phyloP scores from a whole-genome alignment of 2,329 filamentous ascomycete species.

The Fusarium floridanum region DNA sequence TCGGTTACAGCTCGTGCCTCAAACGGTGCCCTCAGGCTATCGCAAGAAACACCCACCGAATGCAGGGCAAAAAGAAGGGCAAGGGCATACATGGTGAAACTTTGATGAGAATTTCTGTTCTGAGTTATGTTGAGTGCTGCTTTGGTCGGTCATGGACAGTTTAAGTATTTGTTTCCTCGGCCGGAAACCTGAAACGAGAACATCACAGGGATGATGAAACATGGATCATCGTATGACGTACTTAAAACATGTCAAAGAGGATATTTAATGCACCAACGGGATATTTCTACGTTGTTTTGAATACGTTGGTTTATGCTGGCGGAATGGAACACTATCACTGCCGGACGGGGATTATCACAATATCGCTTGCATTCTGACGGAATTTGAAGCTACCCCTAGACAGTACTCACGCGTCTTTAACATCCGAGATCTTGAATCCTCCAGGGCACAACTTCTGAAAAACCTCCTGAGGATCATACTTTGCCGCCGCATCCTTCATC shows the following conservation, averaged over 20 bases:
- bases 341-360: neutral
- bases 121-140: neutral
- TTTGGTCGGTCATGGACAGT: neutral
- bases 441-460: conserved; percentile 44
- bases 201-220: conserved; percentile 23
- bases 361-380: neutral
- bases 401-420: conserved; percentile 20
- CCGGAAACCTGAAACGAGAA: neutral
- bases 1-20: conserved; percentile 25
- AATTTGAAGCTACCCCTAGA: neutral
- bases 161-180: conserved; percentile 14
- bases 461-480: conserved; percentile 45
- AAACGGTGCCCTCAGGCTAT: conserved; percentile 9
- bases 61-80: conserved; percentile 10
- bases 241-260: neutral
- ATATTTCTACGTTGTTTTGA: neutral
- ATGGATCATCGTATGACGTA: conserved; percentile 6
- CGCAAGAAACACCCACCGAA: conserved; percentile 13
- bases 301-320: neutral
- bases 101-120: neutral
- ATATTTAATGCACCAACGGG: conserved; percentile 22
- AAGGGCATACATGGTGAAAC: neutral
- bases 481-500: conserved; percentile 35
- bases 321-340: neutral
- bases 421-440: conserved; percentile 38